These are phyloP conservation scores for Camelina hispida DNA, from an alignment of 345 rosid genomes.

Conservation along the genomic window DNA sequence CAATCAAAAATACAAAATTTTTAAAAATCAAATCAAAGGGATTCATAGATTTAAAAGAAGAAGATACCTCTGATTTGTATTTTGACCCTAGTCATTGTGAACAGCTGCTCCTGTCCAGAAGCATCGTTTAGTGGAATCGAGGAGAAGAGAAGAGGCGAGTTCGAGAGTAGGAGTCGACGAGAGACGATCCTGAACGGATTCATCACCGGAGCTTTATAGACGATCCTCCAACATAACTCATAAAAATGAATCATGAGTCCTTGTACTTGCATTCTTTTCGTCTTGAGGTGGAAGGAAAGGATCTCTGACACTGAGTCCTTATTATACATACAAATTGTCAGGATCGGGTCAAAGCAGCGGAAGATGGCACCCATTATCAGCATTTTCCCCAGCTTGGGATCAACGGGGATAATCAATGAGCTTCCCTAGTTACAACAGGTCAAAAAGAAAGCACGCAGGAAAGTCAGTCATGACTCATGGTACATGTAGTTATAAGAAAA, in stretches of 20 bases:
- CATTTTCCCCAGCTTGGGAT: slow-evolving; percentile 99
- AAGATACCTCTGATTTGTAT: no score
- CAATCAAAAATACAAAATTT: no score
- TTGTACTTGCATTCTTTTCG: slow-evolving; percentile 79
- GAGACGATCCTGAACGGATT: no score
- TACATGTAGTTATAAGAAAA: neutral
- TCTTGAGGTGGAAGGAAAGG: slow-evolving; percentile 99
- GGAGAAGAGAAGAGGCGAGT: no score
- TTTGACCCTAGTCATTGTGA: no score
- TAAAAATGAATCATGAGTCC: neutral
- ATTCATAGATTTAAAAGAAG: no score
- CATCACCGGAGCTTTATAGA: no score
- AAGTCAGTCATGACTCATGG: slow-evolving; percentile 16
- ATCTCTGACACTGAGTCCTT: slow-evolving; percentile 92
- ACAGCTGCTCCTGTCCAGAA: no score
- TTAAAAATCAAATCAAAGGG: no score
- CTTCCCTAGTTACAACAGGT: slow-evolving; percentile 58
- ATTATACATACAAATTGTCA: slow-evolving; percentile 69
- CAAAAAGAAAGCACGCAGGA: slow-evolving; percentile 29
- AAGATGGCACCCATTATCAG: slow-evolving; percentile 96
- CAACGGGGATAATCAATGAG: slow-evolving; percentile 89
- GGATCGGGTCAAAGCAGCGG: slow-evolving; percentile 89
- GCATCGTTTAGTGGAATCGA: no score
- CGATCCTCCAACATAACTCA: no score
- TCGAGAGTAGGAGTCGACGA: no score